phyloP scores from a whole-genome alignment of 768 basidiomycete genomes.

The Pleurotus djamor region DNA sequence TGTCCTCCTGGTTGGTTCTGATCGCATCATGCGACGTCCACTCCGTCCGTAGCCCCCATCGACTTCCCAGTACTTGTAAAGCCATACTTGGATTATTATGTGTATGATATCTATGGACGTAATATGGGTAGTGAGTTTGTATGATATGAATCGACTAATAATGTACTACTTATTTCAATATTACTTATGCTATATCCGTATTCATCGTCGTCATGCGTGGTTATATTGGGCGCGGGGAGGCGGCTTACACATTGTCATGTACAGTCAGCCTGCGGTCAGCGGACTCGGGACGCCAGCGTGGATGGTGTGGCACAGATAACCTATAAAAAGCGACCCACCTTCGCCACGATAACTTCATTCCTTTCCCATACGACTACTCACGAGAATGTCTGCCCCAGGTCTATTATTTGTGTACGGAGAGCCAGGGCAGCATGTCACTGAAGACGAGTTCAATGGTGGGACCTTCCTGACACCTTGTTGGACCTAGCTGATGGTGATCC shows the following conservation, averaged over 20 bases:
- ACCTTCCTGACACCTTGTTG: neutral
- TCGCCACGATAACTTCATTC: neutral
- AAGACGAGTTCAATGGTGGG: slow-evolving; percentile 25
- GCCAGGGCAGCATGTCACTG: slow-evolving; percentile 19
- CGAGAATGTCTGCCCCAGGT: neutral
- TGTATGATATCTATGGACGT: too few relatives aligned
- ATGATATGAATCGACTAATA: too few relatives aligned
- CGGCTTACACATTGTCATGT: neutral
- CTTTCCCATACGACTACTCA: neutral
- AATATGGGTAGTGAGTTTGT: too few relatives aligned
- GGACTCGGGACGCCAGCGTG: neutral
- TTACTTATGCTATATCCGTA: too few relatives aligned
- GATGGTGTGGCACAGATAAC: neutral
- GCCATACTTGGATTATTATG: too few relatives aligned
- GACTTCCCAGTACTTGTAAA: neutral
- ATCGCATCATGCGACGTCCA: neutral
- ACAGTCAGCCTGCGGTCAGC: neutral
- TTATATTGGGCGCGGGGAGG: neutral
- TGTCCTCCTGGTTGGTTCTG: neutral
- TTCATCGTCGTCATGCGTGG: too few relatives aligned
- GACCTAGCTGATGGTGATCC: neutral
- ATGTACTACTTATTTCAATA: too few relatives aligned
- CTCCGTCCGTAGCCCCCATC: neutral
- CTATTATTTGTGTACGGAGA: slow-evolving; percentile 30
- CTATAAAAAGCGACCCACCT: neutral